phyloP scores from a whole-genome alignment of 192 early-diverging fungal genomes.

The Linnemannia exigua region DNA sequence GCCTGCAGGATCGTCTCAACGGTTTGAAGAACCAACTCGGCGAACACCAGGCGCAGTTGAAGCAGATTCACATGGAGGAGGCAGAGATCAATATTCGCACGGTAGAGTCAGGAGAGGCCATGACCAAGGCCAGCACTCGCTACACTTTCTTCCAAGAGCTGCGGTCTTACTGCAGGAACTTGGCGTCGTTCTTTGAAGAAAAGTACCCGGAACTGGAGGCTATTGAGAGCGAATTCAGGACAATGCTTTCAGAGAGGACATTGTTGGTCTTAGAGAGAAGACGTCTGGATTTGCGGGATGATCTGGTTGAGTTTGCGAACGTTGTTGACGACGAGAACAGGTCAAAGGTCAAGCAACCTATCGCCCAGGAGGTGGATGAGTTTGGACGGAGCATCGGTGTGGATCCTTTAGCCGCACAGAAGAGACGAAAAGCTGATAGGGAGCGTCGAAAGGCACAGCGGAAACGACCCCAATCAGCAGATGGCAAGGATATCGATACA shows the following conservation, averaged over 20 bases:
- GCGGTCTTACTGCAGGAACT: conserved; percentile 59
- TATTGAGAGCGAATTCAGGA: conserved; percentile 61
- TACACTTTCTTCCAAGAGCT: conserved; percentile 70
- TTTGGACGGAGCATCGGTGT: conserved; percentile 57
- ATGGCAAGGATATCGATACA: conserved; percentile 9
- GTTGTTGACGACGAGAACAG: conserved; percentile 40
- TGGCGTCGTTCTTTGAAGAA: conserved; percentile 68
- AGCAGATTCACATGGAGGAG: conserved; percentile 54
- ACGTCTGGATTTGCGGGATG: conserved; percentile 57
- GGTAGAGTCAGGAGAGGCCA: conserved; percentile 55
- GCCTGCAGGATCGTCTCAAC: conserved; percentile 38
- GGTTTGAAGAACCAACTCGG: conserved; percentile 38
- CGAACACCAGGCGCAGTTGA: conserved; percentile 55
- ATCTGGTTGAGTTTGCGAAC: conserved; percentile 55
- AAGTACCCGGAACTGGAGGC: conserved; percentile 70
- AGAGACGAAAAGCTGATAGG: conserved; percentile 49
- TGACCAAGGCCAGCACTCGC: conserved; percentile 55
- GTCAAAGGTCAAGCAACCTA: not conserved
- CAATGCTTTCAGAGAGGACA: conserved; percentile 45
- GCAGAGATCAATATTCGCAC: conserved; percentile 27
- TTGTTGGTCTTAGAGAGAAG: conserved; percentile 53
- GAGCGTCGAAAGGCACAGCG: conserved; percentile 15
- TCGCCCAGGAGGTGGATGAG: conserved; percentile 51
- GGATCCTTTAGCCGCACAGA: conserved; percentile 37
- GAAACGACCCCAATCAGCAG: not conserved